Conservation (phyloP, 2,329 filamentous ascomycete species). For the Lachnellula subtilissima region DNA sequence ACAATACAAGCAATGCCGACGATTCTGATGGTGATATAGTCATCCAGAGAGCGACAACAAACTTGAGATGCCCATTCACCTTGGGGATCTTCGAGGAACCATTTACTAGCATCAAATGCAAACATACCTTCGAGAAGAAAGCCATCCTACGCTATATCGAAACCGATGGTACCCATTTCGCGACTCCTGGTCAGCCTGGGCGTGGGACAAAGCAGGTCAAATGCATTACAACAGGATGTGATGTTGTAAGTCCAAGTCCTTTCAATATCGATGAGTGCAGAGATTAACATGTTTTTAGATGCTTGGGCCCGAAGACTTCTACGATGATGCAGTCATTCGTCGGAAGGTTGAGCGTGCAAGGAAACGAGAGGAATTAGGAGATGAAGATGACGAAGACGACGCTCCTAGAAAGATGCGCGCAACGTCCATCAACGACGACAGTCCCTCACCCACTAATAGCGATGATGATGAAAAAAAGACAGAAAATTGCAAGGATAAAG, state of each 20-base stretch:
- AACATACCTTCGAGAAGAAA: constrained; percentile 65
- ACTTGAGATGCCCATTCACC: constrained; percentile 66
- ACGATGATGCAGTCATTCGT: constrained; percentile 50
- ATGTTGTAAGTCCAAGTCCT: constrained; percentile 39
- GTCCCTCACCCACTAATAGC: constrained; percentile 15
- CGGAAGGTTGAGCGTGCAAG: constrained; percentile 54
- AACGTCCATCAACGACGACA: constrained; percentile 3
- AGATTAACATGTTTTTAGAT: constrained; percentile 34
- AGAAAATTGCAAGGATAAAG: constrained; percentile 11
- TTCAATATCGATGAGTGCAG: not conserved
- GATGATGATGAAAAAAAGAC: constrained; percentile 13
- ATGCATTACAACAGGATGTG: constrained; percentile 64
- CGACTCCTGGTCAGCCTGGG: not conserved
- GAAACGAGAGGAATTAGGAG: constrained; percentile 40
- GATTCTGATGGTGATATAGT: constrained; percentile 54
- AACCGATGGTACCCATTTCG: constrained; percentile 7
- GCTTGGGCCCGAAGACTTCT: constrained; percentile 49
- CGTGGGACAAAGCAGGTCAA: constrained; percentile 34
- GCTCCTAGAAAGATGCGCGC: constrained; percentile 19
- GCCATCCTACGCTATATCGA: constrained; percentile 51
- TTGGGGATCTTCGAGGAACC: constrained; percentile 61
- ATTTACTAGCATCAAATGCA: constrained; percentile 61
- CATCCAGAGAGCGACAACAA: constrained; percentile 58
- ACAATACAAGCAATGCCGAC: constrained; percentile 17
- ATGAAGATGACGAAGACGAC: constrained; percentile 36